Base-by-base conservation (phyloP, 2,329 filamentous ascomycete species). In the Ophiostoma ulmi region DNA sequence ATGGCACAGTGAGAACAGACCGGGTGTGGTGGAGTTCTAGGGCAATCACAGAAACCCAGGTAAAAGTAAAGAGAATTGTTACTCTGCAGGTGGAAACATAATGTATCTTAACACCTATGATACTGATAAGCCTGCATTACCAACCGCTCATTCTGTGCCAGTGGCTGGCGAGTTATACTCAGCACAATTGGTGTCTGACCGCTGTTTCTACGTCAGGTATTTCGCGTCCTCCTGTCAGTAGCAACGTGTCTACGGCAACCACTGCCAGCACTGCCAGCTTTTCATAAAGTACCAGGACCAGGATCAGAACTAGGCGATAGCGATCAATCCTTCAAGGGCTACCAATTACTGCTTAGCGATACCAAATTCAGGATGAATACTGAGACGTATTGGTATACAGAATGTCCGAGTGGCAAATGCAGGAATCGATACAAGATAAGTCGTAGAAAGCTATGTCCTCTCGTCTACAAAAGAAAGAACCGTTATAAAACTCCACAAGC, bases 1-100 rank as follows among this genome's bases (percentile, higher is more conserved):
- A 63, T 35, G 58, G 26, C 22, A 58, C 52, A 58, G 52, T 58
- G 52, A 58, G 52, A 58, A 58, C 52, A 58, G 52, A 14, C 52
- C 52, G 22, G 52, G 52, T 22, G 14, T 58, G 52, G 52, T 58
- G 52, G 52, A 58, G 52, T 58, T 26, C n/a, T 58, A 11, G 7
- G n/a, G 22, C 31, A 64, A 20, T 26, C 55, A 5, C 22, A 22
- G 55, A 26, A 17, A 1, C 31, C 55, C 44, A 48, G 44, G 44
- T 48, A 48, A 48, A 48, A 48, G 31, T 48, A 48, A 48, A 48
- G 17, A 48, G 44, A 58, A 5, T 5, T 5, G 52, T 58, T 26
- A 58, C 52, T 22, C 11, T 58, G 52, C 22, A 58, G 52, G 52
- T 58, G 52, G 52, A 26, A 58, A 26, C 52, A 58, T 58, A 26